phyloP scores from a whole-genome alignment of 805 yeast species.

The Zygosaccharomyces bailii region DNA sequence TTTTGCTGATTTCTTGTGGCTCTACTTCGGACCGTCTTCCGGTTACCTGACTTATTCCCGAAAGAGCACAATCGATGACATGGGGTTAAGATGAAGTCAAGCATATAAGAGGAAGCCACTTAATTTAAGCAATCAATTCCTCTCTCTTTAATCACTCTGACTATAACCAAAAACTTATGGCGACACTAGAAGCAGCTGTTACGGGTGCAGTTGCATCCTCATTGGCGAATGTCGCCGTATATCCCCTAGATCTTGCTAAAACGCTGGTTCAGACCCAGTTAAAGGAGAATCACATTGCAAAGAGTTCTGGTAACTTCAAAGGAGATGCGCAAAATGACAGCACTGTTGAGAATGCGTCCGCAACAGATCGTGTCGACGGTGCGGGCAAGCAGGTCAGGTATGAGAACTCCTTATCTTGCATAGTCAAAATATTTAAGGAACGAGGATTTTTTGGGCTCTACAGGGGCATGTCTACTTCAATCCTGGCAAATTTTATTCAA shows the following conservation, averaged over 20 bases:
- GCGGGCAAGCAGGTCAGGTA: conserved; percentile 38
- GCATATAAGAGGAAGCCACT: too few species aligned
- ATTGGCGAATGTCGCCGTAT: conserved; percentile 72
- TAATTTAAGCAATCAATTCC: too few species aligned
- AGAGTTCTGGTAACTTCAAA: conserved; percentile 9
- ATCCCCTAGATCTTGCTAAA: conserved; percentile 76
- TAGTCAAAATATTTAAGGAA: conserved; percentile 50
- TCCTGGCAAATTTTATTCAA: conserved; percentile 70
- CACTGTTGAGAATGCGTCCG: conserved; percentile 2
- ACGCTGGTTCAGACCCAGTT: conserved; percentile 72
- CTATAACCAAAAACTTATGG: conserved; percentile 35
- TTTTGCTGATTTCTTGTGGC: too few species aligned
- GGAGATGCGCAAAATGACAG: conserved; percentile 5
- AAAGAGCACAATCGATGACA: background rate
- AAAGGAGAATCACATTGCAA: conserved; percentile 14
- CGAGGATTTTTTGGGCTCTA: conserved; percentile 70
- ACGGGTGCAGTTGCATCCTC: conserved; percentile 82
- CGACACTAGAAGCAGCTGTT: conserved; percentile 65
- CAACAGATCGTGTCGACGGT: conserved; percentile 17
- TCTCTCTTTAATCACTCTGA: too few species aligned
- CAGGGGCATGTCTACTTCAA: conserved; percentile 64
- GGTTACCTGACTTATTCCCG: background rate
- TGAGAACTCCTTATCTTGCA: conserved; percentile 58
- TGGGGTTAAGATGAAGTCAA: too few species aligned
- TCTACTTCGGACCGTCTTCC: too few species aligned